Evolutionary conservation across 2,329 filamentous ascomycete species (phyloP), one percentile per base, ranked within the genome.

Genomic region (Paramyrothecium sp.): DNA sequence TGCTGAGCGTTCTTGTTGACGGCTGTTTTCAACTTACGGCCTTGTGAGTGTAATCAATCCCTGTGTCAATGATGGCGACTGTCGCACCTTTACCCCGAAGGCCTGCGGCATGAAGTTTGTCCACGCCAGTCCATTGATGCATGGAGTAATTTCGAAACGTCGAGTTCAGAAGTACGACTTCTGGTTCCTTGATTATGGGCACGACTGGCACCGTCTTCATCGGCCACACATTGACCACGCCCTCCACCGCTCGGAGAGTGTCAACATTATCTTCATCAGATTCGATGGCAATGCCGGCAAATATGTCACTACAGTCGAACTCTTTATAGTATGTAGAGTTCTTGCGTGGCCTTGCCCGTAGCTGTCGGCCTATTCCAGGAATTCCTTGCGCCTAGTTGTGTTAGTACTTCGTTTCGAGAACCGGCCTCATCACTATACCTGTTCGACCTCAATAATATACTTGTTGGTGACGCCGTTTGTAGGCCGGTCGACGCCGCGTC

Each of bases 31-130:
- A 8, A 57, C 61, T 47, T 60, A 75, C 73, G 26, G 74, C 71
- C 54, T 69, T 64, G 53, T 77, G 75, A 1, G 66, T 71, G 50
- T 77, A 77, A 53, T 76, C 73, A 26, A 77, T 64, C 0, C 75
- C 75, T 1, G 73, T 74, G 54, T 77, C 75, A 44, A 77, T 69
- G 26, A 77, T 64, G 10, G 74, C 75, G 34, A 77, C 64, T 34
- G 67, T 75, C 16, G 67, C 71, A 1, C 73, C 74, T 48, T 71
- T 71, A 3, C 75, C 75, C 10, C 68, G 63, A 17, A 75, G 70
- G 2, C 75, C 75, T n/a, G 63, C 61, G 19, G 65, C 63, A 46
- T 77, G 75, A 2, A 77, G 67, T 54, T 65, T 69, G 21, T 75
- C 69, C 1, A 77, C 75, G 3, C 74, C 73, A 3, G 75, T 77